Evolutionary conservation across 345 rosid genomes (phyloP).

Genomic region (Bruguiera gymnorhiza): DNA sequence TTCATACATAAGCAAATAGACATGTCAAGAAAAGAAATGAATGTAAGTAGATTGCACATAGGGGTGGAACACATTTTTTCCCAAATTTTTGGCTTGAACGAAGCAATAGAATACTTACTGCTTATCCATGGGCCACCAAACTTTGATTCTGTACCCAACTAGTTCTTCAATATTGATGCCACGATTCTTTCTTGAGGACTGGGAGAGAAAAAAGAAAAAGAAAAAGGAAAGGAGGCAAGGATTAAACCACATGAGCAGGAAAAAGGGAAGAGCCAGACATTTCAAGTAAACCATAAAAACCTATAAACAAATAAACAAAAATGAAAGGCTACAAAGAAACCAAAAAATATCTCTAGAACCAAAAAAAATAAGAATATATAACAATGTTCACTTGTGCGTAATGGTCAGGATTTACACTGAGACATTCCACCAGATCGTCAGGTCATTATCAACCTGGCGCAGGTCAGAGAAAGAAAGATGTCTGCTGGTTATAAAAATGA

Average conservation of each 20-base stretch:
- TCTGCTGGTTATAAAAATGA: no score
- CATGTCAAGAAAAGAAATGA: neutral
- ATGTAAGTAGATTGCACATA: neutral
- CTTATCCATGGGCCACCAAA: slow-evolving; percentile 99
- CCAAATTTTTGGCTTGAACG: neutral
- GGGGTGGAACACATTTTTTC: neutral
- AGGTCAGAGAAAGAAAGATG: no score
- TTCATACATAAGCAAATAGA: neutral
- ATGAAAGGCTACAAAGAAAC: neutral
- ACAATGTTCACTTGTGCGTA: no score
- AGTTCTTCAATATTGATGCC: slow-evolving; percentile 59
- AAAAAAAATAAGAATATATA: no score
- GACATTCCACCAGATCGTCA: no score
- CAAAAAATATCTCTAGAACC: no score
- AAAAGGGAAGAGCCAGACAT: neutral
- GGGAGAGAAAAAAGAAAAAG: slow-evolving; percentile 19
- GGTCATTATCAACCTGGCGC: no score
- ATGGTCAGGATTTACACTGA: no score
- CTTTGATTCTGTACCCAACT: slow-evolving; percentile 79
- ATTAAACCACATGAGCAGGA: slow-evolving; percentile 14
- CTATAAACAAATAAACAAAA: neutral
- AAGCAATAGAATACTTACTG: slow-evolving; percentile 44
- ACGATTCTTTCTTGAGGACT: slow-evolving; percentile 62
- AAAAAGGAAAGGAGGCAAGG: slow-evolving; percentile 10
- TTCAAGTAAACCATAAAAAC: slow-evolving; percentile 5